These are phyloP conservation scores for Stygiomarasmius scandens DNA, from an alignment of 1,284 basidiomycete species.

Conservation along the genomic window DNA sequence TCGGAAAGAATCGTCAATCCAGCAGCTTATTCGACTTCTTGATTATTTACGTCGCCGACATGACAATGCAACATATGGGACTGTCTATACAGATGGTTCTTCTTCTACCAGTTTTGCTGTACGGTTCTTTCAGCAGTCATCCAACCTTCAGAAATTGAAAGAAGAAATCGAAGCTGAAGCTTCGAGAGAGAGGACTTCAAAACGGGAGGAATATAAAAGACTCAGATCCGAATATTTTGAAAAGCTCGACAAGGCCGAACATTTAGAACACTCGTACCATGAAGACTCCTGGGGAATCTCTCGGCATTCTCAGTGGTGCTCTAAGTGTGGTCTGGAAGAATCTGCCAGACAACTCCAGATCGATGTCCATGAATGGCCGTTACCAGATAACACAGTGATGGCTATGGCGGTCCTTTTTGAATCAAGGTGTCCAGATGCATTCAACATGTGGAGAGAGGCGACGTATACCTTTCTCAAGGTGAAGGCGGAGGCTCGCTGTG, in stretches of 20 bases:
- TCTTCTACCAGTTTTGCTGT: slow-evolving; percentile 25
- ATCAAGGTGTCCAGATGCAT: slow-evolving; percentile 38
- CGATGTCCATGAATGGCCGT: slow-evolving; percentile 49
- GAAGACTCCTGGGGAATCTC: not conserved
- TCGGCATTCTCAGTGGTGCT: slow-evolving; percentile 22
- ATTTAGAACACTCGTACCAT: not conserved
- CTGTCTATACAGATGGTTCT: slow-evolving; percentile 8
- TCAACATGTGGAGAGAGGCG: slow-evolving; percentile 45
- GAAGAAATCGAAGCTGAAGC: slow-evolving; percentile 29
- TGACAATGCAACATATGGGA: slow-evolving; percentile 10
- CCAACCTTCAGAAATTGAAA: slow-evolving; percentile 24
- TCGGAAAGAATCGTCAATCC: slow-evolving; percentile 27
- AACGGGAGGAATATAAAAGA: slow-evolving; percentile 21
- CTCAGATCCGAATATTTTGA: slow-evolving; percentile 21
- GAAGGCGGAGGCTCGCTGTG: too few species aligned
- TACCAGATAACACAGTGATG: slow-evolving; percentile 32
- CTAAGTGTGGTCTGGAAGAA: slow-evolving; percentile 34
- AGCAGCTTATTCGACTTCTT: slow-evolving; percentile 28
- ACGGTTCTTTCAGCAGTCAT: slow-evolving; percentile 29
- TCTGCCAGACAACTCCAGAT: slow-evolving; percentile 27
- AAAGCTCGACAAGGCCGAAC: slow-evolving; percentile 13
- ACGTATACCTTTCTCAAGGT: slow-evolving; percentile 40
- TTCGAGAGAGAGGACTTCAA: not conserved
- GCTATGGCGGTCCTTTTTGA: slow-evolving; percentile 47
- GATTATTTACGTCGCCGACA: slow-evolving; percentile 34